These are phyloP conservation scores for Phaseolus coccineus DNA, from an alignment of 331 rosid genomes.

Conservation along the genomic window DNA sequence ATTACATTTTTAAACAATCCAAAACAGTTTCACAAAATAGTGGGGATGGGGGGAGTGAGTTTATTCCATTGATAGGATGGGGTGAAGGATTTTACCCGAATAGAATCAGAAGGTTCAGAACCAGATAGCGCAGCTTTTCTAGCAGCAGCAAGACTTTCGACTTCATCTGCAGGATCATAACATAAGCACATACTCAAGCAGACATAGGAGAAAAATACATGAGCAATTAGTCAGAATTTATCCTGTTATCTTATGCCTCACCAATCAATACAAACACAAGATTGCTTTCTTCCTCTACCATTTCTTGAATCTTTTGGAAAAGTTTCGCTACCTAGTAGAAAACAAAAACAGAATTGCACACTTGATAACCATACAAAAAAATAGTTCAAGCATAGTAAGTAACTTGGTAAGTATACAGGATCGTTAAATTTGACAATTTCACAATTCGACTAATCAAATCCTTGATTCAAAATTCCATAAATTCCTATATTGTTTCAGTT, in stretches of 20 bases:
- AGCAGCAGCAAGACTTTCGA: conserved; percentile 98
- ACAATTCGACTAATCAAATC: conserved; percentile 12
- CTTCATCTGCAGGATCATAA: conserved; percentile 81
- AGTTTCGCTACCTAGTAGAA: conserved; percentile 88
- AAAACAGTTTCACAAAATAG: conserved; percentile 9
- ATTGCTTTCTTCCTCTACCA: conserved; percentile 98
- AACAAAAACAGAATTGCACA: conserved; percentile 21
- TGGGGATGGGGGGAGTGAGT: neutral
- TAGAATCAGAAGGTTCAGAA: conserved; percentile 99
- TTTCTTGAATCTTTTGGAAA: conserved; percentile 94
- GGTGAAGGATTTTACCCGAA: conserved; percentile 66
- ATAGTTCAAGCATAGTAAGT: neutral
- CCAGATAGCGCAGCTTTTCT: conserved; percentile 97
- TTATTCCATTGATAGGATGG: conserved; percentile 31
- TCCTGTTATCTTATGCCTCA: conserved; percentile 56
- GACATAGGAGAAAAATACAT: conserved; percentile 37
- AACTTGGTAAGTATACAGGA: neutral
- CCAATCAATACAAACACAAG: conserved; percentile 99
- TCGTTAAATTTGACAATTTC: neutral
- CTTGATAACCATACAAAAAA: conserved; percentile 27
- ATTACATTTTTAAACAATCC: conserved; percentile 33
- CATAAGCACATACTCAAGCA: conserved; percentile 42
- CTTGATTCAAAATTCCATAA: conserved; percentile 33
- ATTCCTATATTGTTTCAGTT: neutral
- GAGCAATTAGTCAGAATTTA: conserved; percentile 36